A percentile compares a stretch with the other conserved stretches of the same genome.
phyloP scores from a whole-genome alignment of 1,284 basidiomycete genomes.

The Exobasidium cylindrosporum region DNA sequence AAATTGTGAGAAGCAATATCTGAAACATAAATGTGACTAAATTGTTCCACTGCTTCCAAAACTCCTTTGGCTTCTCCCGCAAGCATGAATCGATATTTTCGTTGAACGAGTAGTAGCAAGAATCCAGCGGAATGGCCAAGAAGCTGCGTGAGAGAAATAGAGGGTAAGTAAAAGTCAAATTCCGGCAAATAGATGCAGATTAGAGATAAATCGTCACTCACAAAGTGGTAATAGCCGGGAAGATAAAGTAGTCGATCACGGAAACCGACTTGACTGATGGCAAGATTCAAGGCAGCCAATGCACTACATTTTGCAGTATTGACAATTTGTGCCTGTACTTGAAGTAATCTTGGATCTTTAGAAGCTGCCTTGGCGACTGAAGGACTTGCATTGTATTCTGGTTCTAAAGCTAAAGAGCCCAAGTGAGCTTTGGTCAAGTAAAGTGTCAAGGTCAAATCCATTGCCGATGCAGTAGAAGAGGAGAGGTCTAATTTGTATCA shows the following conservation, averaged over 20 bases:
- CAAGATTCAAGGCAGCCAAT: conserved; percentile 33
- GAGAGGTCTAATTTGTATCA: conserved; percentile 17
- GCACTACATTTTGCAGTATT: conserved; percentile 31
- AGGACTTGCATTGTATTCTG: not conserved
- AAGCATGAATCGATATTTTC: conserved; percentile 27
- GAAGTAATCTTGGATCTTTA: conserved; percentile 6
- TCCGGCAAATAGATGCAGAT: not conserved
- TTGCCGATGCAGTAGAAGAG: conserved; percentile 12
- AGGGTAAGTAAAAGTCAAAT: conserved; percentile 1
- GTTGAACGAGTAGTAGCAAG: conserved; percentile 29
- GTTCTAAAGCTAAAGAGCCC: conserved; percentile 19
- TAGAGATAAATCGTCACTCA: too few relatives aligned
- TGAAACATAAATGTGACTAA: not conserved
- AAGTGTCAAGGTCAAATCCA: conserved; percentile 20
- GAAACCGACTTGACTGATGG: conserved; percentile 24
- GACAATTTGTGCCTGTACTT: conserved; percentile 13
- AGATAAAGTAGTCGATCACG: conserved; percentile 37
- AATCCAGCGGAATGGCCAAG: conserved; percentile 41
- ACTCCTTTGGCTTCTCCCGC: conserved; percentile 27
- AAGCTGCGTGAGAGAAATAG: too few relatives aligned
- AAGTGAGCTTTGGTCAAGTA: conserved; percentile 18
- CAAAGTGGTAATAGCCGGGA: conserved; percentile 44
- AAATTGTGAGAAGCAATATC: not conserved
- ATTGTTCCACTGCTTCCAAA: not conserved
- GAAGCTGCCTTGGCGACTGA: conserved; percentile 4